Evolutionary conservation across 257 asterid species (phyloP).

Genomic region (Salvia miltiorrhiza): DNA sequence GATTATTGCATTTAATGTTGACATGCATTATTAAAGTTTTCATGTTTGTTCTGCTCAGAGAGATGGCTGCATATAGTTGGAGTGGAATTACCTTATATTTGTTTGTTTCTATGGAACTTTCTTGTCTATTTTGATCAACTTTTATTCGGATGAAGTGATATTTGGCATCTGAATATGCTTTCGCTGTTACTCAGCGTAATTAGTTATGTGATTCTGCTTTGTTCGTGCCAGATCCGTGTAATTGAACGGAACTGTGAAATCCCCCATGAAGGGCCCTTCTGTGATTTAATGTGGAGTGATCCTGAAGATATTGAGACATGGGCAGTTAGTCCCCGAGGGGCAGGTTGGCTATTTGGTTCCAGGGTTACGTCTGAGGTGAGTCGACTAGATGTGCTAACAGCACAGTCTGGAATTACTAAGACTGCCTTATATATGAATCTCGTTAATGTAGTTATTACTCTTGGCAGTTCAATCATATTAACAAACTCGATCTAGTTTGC

Average conservation of each 20-base stretch:
- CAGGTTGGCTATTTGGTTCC: slow-evolving; percentile 99
- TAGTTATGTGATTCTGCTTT: background rate
- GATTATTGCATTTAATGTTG: background rate
- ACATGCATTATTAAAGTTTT: background rate
- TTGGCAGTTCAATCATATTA: slow-evolving; percentile 91
- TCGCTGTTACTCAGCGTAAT: background rate
- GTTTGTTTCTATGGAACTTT: background rate
- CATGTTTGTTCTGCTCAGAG: background rate
- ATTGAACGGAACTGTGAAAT: slow-evolving; percentile 91
- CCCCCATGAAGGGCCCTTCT: slow-evolving; percentile 99
- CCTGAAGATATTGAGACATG: slow-evolving; percentile 99
- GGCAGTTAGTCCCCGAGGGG: slow-evolving; percentile 99
- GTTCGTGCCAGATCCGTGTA: slow-evolving; percentile 69
- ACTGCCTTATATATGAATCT: background rate
- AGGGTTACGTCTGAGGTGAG: slow-evolving; percentile 94
- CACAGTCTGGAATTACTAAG: background rate
- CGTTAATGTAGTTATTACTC: background rate
- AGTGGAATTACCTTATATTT: too few relatives aligned
- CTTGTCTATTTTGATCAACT: background rate
- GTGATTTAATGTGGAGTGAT: slow-evolving; percentile 99
- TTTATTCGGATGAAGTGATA: too few relatives aligned
- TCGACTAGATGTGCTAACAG: background rate
- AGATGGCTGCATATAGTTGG: too few relatives aligned
- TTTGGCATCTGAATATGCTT: background rate
- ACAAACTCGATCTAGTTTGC: slow-evolving; percentile 91